Base-by-base conservation (phyloP, 306 rosid genomes). In the Malus sylvestris region DNA sequence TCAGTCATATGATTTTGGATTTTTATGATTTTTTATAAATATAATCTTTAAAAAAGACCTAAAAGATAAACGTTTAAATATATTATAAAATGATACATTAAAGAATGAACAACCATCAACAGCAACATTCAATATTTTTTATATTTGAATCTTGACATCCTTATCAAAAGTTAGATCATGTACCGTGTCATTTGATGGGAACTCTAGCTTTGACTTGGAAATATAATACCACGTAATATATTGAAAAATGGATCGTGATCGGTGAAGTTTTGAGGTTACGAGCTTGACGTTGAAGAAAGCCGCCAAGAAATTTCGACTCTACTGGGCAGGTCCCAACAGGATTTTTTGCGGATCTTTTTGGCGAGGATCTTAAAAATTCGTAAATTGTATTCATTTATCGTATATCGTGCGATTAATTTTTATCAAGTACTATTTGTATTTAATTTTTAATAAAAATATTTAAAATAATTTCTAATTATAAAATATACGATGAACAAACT, bases 361-460 rank as follows among this genome's bases (percentile, higher is more conserved):
- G 0, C 0, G 1, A 32, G 1, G 6, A 32, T 32, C 0, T 5
- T 32, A 4, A 32, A 5, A 1, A 32, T 32, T 4, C 6, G 35
- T 32, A 0, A 32, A 32, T 32, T 4, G 6, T 5, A 1, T 5
- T 1, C 0, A 6, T 32, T 32, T 0, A 33, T 33, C 1, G 6
- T 33, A 33, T 33, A 33, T 5, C 1, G 1, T 33, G 6, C 1
- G 7, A 1, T 33, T 5, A 33, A 0, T 33, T 5, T 33, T 33
- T 33, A 1, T 33, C 6, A 33, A 33, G 1, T 33, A 33, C 1
- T 33, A 33, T 33, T 33, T 33, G 0, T 33, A 0, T 33, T 33
- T 33, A 33, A 33, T 33, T 33, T 33, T 33, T 0, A 33, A 33
- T 33, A 33, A 33, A 33, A 33, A 33, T 33, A 33, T 33, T 5